Percentiles rank a stretch among this genome's conserved stretches.
Evolutionary conservation across 495 filamentous ascomycete genomes (phyloP).

Genomic region (Tuber borchii): DNA sequence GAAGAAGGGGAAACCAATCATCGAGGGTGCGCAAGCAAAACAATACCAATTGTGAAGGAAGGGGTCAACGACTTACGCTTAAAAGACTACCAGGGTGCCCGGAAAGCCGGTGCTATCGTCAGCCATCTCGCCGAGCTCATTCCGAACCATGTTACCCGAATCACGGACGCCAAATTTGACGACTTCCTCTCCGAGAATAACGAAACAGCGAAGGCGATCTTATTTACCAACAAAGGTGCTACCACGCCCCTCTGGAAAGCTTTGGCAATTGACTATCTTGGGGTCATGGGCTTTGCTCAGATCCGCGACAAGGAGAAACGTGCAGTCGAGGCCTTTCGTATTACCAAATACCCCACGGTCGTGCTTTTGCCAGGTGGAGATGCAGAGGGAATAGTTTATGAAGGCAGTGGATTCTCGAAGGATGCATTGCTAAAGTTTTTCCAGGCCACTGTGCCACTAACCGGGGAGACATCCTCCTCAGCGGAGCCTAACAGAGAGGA

Average conservation of each 20-base stretch:
- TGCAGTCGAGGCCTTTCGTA: slow-evolving; percentile 64
- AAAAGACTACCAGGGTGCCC: slow-evolving; percentile 73
- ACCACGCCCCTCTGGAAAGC: slow-evolving; percentile 75
- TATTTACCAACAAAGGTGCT: slow-evolving; percentile 91
- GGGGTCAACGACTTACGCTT: slow-evolving; percentile 6
- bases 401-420: slow-evolving; percentile 76
- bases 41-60: neutral
- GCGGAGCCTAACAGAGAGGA: slow-evolving; percentile 55
- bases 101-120: slow-evolving; percentile 77
- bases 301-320: slow-evolving; percentile 73
- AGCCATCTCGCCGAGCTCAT: slow-evolving; percentile 80
- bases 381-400: slow-evolving; percentile 61
- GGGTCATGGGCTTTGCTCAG: slow-evolving; percentile 72
- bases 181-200: slow-evolving; percentile 67
- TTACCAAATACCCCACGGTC: slow-evolving; percentile 71
- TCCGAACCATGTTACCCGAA: slow-evolving; percentile 78
- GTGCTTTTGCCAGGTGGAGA: slow-evolving; percentile 72
- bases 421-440: slow-evolving; percentile 75
- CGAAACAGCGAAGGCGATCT: slow-evolving; percentile 72
- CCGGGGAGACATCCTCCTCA: slow-evolving; percentile 20
- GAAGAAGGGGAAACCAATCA: slow-evolving; percentile 68
- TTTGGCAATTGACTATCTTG: slow-evolving; percentile 87
- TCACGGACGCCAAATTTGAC: slow-evolving; percentile 73
- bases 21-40: slow-evolving; percentile 50
- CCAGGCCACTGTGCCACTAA: slow-evolving; percentile 64